Conservation (phyloP, 352 stramenopile species). For the Globisporangium ultimum region DNA sequence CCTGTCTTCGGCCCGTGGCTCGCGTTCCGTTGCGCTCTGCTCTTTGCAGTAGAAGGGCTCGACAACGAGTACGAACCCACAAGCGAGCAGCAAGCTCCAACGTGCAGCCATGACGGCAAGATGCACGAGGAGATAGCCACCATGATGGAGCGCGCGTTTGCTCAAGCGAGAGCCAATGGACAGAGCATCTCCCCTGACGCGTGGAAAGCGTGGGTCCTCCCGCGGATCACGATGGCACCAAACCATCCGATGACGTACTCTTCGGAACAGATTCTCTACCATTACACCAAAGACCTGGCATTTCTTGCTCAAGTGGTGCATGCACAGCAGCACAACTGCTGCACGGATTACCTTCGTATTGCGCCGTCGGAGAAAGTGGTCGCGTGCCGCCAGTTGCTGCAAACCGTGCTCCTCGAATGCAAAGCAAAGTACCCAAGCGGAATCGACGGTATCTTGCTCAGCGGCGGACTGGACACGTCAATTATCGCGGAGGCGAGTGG, state of each 20-base stretch:
- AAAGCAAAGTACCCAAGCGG: slow-evolving; percentile 26
- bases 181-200: slow-evolving; percentile 35
- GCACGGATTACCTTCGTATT: slow-evolving; percentile 46
- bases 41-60: slow-evolving; percentile 38
- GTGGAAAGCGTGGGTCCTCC: slow-evolving; percentile 53
- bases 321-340: slow-evolving; percentile 26
- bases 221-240: slow-evolving; percentile 55
- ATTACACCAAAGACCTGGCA: slow-evolving; percentile 65
- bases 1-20: slow-evolving; percentile 63
- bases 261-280: slow-evolving; percentile 61
- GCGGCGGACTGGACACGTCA: slow-evolving; percentile 67
- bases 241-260: slow-evolving; percentile 61
- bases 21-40: slow-evolving; percentile 58
- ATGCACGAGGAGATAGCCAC: slow-evolving; percentile 31
- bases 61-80: slow-evolving; percentile 4
- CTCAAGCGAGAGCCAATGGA: slow-evolving; percentile 27
- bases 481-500: slow-evolving; percentile 59
- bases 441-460: slow-evolving; percentile 54
- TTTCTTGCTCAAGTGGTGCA: slow-evolving; percentile 34
- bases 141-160: slow-evolving; percentile 48
- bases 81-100: slow-evolving; percentile 14
- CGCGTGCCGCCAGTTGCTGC: slow-evolving; percentile 45
- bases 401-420: slow-evolving; percentile 48
- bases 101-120: slow-evolving; percentile 38
- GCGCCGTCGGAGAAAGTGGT: slow-evolving; percentile 27